Percentiles rank a stretch among this genome's conserved stretches.
Evolutionary conservation across 148 eudicot species (phyloP).

Genomic region (Drosera capensis): DNA sequence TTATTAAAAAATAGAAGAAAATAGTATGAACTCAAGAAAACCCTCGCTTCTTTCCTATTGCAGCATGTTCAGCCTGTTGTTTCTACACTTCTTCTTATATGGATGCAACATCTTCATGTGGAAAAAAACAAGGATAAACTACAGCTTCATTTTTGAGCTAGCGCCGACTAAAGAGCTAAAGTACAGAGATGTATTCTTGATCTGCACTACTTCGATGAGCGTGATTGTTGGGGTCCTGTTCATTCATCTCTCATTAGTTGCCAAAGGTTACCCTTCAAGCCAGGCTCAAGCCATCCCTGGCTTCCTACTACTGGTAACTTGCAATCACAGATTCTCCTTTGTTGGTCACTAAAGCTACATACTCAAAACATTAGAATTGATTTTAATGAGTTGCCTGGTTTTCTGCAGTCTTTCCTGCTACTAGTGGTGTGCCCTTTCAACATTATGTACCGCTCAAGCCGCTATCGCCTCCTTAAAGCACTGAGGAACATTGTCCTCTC

Average conservation of each 20-base stretch:
- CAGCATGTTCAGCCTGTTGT: slow-evolving; percentile 89
- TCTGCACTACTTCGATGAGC: slow-evolving; percentile 73
- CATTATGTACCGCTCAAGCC: slow-evolving; percentile 56
- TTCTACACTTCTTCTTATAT: slow-evolving; percentile 71
- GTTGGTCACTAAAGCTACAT: too few species aligned
- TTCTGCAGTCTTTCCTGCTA: slow-evolving; percentile 46
- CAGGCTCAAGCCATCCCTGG: slow-evolving; percentile 73
- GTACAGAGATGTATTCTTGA: slow-evolving; percentile 85
- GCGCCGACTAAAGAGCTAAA: slow-evolving; percentile 64
- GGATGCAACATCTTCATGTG: slow-evolving; percentile 97
- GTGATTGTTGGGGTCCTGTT: slow-evolving; percentile 69
- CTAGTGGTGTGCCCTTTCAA: slow-evolving; percentile 74
- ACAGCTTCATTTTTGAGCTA: slow-evolving; percentile 81
- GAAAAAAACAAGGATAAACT: slow-evolving; percentile 75
- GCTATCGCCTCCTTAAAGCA: slow-evolving; percentile 47
- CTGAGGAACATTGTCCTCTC: slow-evolving; percentile 66
- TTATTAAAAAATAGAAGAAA: too few species aligned
- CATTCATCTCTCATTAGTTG: slow-evolving; percentile 48
- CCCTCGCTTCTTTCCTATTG: slow-evolving; percentile 4
- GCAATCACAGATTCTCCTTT: too few species aligned
- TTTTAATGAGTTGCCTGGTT: too few species aligned
- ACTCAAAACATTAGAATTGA: too few species aligned
- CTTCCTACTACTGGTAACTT: slow-evolving; percentile 62
- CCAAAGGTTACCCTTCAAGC: slow-evolving; percentile 50
- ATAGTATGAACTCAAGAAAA: neutral